A percentile compares a stretch with the other conserved stretches of the same genome.
Conservation (phyloP, 2,329 filamentous ascomycete genomes). For the Pseudogymnoascus sp. region DNA sequence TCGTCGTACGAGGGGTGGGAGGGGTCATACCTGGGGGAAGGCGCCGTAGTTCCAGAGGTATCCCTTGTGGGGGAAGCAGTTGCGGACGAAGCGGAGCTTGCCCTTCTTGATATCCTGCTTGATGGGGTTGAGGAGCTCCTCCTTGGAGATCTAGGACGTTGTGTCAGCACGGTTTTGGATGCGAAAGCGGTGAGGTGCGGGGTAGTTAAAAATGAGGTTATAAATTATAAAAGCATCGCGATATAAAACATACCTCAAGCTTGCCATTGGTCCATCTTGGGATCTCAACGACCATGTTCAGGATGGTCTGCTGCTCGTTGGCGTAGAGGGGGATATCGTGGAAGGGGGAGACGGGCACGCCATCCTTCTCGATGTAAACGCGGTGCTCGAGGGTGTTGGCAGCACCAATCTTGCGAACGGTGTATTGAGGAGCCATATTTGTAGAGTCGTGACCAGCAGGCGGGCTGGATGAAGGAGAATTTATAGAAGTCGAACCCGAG, state of each 20-base stretch:
- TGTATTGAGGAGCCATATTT: slow-evolving; percentile 58
- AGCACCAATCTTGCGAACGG: slow-evolving; percentile 76
- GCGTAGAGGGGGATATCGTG: slow-evolving; percentile 98
- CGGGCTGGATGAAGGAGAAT: slow-evolving; percentile 12
- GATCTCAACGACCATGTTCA: slow-evolving; percentile 99
- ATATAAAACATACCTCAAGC: slow-evolving; percentile 68
- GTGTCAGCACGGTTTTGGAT: slow-evolving; percentile 7
- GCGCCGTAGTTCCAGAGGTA: slow-evolving; percentile 99
- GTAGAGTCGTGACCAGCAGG: slow-evolving; percentile 28
- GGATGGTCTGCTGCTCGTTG: slow-evolving; percentile 88
- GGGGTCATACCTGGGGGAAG: slow-evolving; percentile 76
- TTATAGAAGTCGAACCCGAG: slow-evolving; percentile 30
- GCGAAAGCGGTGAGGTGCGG: not conserved
- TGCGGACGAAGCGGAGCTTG: slow-evolving; percentile 98
- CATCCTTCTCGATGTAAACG: slow-evolving; percentile 97
- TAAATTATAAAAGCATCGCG: slow-evolving; percentile 1
- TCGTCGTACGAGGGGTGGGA: not conserved
- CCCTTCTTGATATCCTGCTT: slow-evolving; percentile 99
- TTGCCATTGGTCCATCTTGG: slow-evolving; percentile 99
- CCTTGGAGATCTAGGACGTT: slow-evolving; percentile 78
- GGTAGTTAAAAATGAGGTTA: not conserved
- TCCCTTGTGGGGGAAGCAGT: slow-evolving; percentile 99
- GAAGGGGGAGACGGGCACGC: slow-evolving; percentile 86
- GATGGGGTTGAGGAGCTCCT: slow-evolving; percentile 95
- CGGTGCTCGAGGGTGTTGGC: slow-evolving; percentile 95